phyloP scores from a whole-genome alignment of 2,329 filamentous ascomycete species.

The Scytalidium lignicola region DNA sequence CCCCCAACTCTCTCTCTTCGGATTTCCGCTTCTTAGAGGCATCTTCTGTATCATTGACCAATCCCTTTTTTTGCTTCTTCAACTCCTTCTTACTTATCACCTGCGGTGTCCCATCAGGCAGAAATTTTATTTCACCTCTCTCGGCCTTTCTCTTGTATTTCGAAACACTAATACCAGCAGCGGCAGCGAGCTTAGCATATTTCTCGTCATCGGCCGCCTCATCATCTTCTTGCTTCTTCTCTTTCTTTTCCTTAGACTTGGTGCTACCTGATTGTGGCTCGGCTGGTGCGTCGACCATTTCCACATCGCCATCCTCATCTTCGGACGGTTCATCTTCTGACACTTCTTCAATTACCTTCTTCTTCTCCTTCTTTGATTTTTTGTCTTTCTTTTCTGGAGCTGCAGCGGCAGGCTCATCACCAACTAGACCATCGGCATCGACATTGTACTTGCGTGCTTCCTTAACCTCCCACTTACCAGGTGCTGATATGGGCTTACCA shows the following conservation, averaged over 20 bases:
- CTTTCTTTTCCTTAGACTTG: conserved; percentile 33
- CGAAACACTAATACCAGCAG: conserved; percentile 64
- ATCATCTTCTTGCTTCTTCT: conserved; percentile 38
- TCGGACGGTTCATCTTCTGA: conserved; percentile 27
- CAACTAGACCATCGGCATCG: conserved; percentile 80
- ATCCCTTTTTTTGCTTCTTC: conserved; percentile 65
- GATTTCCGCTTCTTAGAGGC: conserved; percentile 66
- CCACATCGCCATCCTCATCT: conserved; percentile 15
- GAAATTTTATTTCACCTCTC: conserved; percentile 66
- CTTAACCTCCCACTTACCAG: conserved; percentile 85
- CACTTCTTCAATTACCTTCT: conserved; percentile 13
- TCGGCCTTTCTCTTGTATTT: conserved; percentile 77
- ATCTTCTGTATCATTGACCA: conserved; percentile 44
- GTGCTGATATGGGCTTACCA: conserved; percentile 53
- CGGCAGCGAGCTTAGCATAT: conserved; percentile 49
- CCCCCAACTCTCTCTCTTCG: conserved; percentile 50
- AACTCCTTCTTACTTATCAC: conserved; percentile 71
- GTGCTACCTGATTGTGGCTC: conserved; percentile 15
- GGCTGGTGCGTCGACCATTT: conserved; percentile 23
- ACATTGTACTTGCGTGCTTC: conserved; percentile 91
- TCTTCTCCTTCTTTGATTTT: conserved; percentile 46
- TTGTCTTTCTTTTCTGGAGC: conserved; percentile 41
- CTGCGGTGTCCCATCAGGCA: conserved; percentile 58
- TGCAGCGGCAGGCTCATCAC: conserved; percentile 56
- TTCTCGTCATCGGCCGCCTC: conserved; percentile 36